These are phyloP conservation scores for Penicillium sp. DNA, from an alignment of 2,329 filamentous ascomycete genomes.

Conservation along the genomic window DNA sequence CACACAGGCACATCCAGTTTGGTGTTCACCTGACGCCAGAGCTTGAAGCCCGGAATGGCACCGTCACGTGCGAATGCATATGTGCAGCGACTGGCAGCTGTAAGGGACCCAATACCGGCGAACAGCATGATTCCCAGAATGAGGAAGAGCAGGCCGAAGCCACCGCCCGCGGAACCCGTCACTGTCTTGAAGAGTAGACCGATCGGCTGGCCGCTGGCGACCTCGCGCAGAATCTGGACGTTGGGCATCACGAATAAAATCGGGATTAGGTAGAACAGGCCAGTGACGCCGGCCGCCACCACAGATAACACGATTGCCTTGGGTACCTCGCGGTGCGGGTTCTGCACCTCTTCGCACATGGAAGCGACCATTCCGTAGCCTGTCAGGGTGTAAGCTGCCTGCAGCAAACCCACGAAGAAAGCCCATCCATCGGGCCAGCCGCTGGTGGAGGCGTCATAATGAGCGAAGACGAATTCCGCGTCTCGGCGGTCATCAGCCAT, in stretches of 20 bases:
- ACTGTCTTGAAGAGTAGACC: conserved; percentile 73
- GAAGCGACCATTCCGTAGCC: conserved; percentile 69
- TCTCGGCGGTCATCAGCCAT: conserved; percentile 60
- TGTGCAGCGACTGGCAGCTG: conserved; percentile 70
- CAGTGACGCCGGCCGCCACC: conserved; percentile 64
- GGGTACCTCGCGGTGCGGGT: conserved; percentile 67
- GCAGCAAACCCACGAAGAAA: conserved; percentile 69
- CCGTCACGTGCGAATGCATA: conserved; percentile 75
- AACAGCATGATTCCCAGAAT: conserved; percentile 76
- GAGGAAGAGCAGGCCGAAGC: conserved; percentile 73
- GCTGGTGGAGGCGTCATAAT: conserved; percentile 65
- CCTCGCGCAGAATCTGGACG: conserved; percentile 61
- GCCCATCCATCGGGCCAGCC: conserved; percentile 71
- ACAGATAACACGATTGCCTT: conserved; percentile 71
- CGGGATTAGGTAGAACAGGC: conserved; percentile 67
- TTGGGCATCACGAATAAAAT: conserved; percentile 74
- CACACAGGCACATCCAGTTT: conserved; percentile 68
- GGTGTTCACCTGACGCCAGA: conserved; percentile 67
- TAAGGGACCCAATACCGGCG: conserved; percentile 71
- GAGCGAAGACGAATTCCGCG: conserved; percentile 65
- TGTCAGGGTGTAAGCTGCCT: conserved; percentile 54
- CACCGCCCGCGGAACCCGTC: conserved; percentile 69
- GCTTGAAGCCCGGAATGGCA: conserved; percentile 66
- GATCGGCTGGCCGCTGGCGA: conserved; percentile 73
- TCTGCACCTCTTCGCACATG: conserved; percentile 72